These are phyloP conservation scores for Saturnispora quitensis DNA, from an alignment of 805 yeast species.

Conservation along the genomic window DNA sequence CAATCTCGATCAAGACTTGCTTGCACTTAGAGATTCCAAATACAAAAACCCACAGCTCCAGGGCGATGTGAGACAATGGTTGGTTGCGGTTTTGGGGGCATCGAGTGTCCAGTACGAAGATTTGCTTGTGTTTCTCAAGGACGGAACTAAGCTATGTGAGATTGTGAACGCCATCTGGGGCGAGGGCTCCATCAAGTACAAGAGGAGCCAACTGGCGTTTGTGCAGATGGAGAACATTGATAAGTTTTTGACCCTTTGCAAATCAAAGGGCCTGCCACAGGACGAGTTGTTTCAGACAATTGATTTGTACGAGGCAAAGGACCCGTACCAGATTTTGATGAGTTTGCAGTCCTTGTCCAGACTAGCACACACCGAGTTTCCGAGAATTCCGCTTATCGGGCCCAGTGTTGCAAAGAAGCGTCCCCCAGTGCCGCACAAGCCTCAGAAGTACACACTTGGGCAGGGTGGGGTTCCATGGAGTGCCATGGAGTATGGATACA, in stretches of 20 bases:
- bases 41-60: slow-evolving; percentile 32
- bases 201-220: slow-evolving; percentile 65
- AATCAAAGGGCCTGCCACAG: slow-evolving; percentile 60
- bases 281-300: slow-evolving; percentile 75
- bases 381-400: slow-evolving; percentile 42
- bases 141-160: slow-evolving; percentile 49
- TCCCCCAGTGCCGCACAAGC: slow-evolving; percentile 48
- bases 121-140: slow-evolving; percentile 47
- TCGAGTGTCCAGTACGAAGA: slow-evolving; percentile 27
- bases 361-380: slow-evolving; percentile 47
- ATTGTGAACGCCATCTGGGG: slow-evolving; percentile 35
- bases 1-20: slow-evolving; percentile 57
- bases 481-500: slow-evolving; percentile 49
- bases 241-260: slow-evolving; percentile 55
- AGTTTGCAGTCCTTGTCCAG: slow-evolving; percentile 68
- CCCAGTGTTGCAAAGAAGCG: slow-evolving; percentile 45
- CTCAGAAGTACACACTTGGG: slow-evolving; percentile 31
- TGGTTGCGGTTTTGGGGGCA: slow-evolving; percentile 30
- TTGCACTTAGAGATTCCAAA: slow-evolving; percentile 40
- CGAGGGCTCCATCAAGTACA: slow-evolving; percentile 35
- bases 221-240: slow-evolving; percentile 81
- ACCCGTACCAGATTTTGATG: slow-evolving; percentile 72
- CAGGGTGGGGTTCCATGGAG: slow-evolving; percentile 39
- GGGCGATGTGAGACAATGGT: slow-evolving; percentile 41
- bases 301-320: slow-evolving; percentile 64